A percentile compares a stretch with the other conserved stretches of the same genome.
These are phyloP conservation scores for Colletotrichum sp. DNA, from an alignment of 2,329 filamentous ascomycete species.

Conservation along the genomic window DNA sequence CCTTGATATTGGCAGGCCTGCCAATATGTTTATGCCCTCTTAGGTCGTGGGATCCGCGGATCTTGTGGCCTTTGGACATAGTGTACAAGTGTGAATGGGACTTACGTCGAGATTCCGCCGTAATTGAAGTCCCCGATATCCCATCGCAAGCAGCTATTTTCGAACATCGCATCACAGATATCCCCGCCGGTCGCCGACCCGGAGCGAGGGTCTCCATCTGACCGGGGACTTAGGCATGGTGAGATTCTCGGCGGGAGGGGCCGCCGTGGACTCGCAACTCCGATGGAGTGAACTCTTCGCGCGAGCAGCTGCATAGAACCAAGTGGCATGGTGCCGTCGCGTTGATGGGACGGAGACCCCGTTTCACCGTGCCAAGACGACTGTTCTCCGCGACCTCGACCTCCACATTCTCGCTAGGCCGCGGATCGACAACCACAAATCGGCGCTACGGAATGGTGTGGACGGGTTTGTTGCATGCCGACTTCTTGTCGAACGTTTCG, in stretches of 20 bases:
- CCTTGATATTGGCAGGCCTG: neutral
- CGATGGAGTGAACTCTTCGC: neutral
- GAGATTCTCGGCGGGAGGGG: neutral
- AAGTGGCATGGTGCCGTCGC: neutral
- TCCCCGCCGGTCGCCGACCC: neutral
- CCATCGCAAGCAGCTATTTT: neutral
- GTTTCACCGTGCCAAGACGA: neutral
- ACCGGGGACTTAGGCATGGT: neutral
- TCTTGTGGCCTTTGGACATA: neutral
- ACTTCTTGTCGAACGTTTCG: neutral
- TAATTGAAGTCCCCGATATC: neutral
- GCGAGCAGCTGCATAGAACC: neutral
- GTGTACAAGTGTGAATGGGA: neutral
- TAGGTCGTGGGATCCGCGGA: neutral
- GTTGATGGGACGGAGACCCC: neutral
- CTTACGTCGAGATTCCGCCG: neutral
- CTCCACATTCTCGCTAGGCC: neutral
- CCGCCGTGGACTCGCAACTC: slow-evolving; percentile 3
- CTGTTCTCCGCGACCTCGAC: neutral
- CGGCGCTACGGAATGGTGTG: slow-evolving; percentile 1
- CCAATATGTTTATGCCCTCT: neutral
- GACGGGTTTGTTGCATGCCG: slow-evolving; percentile 2
- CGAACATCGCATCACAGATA: neutral
- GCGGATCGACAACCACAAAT: neutral
- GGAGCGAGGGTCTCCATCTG: neutral